Evolutionary conservation across 495 filamentous ascomycete species (phyloP), one percentile per base, ranked within the genome.

Genomic region (Pseudoneurospora amorphoporcata): DNA sequence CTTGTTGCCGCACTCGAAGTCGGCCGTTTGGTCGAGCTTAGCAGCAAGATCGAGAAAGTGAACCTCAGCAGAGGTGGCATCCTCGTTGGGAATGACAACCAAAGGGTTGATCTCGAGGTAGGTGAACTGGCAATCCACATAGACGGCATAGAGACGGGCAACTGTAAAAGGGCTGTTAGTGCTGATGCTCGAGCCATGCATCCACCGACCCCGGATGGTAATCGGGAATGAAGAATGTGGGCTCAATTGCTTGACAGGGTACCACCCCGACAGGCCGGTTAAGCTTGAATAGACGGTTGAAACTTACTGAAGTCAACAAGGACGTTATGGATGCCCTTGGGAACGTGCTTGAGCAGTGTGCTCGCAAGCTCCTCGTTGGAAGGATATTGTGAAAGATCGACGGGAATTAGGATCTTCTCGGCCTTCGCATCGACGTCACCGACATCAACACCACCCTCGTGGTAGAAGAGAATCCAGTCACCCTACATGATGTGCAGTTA

Each of bases 61-160:
- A 40, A 99, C 95, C 39, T 96, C 90, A 58, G 95, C 96, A 70
- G 94, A 97, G 79, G 95, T 98, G 73, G 85, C 90, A 76, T 93
- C 89, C 72, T 89, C 90, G 85, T 98, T 99, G 80, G 95, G 95
- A 77, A 99, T 94, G 79, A 97, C 95, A 71, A 99, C 95, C 73
- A 99, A 85, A 70, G 95, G 95, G 88, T 99, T 99, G 88, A 99
- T 99, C 85, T 99, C 95, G 73, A 99, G 94, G 86, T 98, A 98
- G 79, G 95, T 98, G 88, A 99, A 99, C 85, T 99, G 95, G 91
- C 93, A 97, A 88, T 99, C 95, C 71, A 99, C 95, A 78, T 98
- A 99, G 86, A 99, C 95, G 79, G 94, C 94, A 80, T 98, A 98
- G 58, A 94, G 88, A 40, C 81, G 81, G n/a, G 77, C 77, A 74